Conservation (phyloP, 805 yeast species). For the Barnettozyma wickerhamii region DNA sequence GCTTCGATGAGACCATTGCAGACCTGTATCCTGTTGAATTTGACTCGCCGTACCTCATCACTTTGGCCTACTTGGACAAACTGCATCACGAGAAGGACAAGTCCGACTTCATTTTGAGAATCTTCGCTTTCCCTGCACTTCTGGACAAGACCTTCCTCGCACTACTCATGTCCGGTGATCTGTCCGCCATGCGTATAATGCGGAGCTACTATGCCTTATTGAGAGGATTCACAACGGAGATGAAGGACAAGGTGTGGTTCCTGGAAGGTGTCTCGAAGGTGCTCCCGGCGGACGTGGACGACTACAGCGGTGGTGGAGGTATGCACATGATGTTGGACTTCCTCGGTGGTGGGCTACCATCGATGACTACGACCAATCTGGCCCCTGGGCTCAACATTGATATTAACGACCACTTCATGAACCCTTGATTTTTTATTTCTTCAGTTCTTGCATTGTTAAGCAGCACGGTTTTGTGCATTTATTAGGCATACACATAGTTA, state of each 20-base stretch:
- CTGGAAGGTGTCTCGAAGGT: slow-evolving; percentile 87
- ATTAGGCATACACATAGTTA: too few relatives aligned
- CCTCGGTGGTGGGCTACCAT: slow-evolving; percentile 62
- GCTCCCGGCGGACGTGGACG: slow-evolving; percentile 87
- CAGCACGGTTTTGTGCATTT: too few relatives aligned
- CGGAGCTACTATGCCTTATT: slow-evolving; percentile 79
- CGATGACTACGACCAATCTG: slow-evolving; percentile 40
- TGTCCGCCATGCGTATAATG: slow-evolving; percentile 87
- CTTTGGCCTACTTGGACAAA: slow-evolving; percentile 81
- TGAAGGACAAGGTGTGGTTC: slow-evolving; percentile 91
- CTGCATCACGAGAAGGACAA: slow-evolving; percentile 76
- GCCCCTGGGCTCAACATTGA: slow-evolving; percentile 26
- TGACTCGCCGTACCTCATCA: slow-evolving; percentile 81
- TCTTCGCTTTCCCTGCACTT: slow-evolving; percentile 91
- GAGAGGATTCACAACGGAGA: slow-evolving; percentile 76
- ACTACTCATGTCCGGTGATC: slow-evolving; percentile 77
- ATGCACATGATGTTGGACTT: slow-evolving; percentile 91
- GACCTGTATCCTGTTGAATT: slow-evolving; percentile 84
- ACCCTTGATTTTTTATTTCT: slow-evolving; percentile 14
- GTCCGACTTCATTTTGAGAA: slow-evolving; percentile 79
- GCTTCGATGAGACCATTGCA: slow-evolving; percentile 81
- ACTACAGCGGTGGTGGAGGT: slow-evolving; percentile 86
- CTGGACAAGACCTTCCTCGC: slow-evolving; percentile 77
- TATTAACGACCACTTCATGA: slow-evolving; percentile 26
- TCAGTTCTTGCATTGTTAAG: not conserved